These are phyloP conservation scores for Ceratocystiopsis minuta DNA, from an alignment of 2,329 filamentous ascomycete species.

Conservation along the genomic window DNA sequence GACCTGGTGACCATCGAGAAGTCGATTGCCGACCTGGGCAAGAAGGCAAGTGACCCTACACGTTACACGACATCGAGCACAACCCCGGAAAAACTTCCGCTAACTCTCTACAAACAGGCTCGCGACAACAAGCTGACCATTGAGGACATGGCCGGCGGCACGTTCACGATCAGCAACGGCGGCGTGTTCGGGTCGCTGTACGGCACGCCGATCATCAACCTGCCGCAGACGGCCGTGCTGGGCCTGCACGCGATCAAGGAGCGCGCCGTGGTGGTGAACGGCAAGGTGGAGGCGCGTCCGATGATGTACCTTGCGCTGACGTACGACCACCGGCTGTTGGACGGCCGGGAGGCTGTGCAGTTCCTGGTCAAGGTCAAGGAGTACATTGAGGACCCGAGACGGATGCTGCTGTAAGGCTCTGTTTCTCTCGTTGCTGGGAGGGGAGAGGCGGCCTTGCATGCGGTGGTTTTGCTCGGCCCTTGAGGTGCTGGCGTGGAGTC, in stretches of 20 bases:
- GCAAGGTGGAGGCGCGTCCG: constrained; percentile 88
- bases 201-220: constrained; percentile 97
- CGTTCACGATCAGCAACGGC: constrained; percentile 94
- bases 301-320: constrained; percentile 99
- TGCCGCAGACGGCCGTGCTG: constrained; percentile 80
- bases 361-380: constrained; percentile 97
- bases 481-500: no score
- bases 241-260: constrained; percentile 96
- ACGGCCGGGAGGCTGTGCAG: constrained; percentile 86
- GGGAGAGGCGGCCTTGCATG: not conserved
- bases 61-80: no score
- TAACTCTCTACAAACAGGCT: constrained; percentile 52
- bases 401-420: constrained; percentile 60
- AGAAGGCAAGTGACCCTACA: constrained; percentile 71
- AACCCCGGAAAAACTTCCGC: no score
- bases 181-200: constrained; percentile 94
- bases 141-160: constrained; percentile 97
- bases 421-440: no score
- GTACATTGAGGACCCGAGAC: constrained; percentile 85
- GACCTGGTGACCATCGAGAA: constrained; percentile 83
- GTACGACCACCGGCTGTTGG: constrained; percentile 90
- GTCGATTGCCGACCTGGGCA: constrained; percentile 80
- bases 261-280: constrained; percentile 71
- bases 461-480: no score
- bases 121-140: constrained; percentile 94